Base-by-base conservation (phyloP, 228 moss, liverwort and hornwort genomes). In the Sphagnum fallax region DNA sequence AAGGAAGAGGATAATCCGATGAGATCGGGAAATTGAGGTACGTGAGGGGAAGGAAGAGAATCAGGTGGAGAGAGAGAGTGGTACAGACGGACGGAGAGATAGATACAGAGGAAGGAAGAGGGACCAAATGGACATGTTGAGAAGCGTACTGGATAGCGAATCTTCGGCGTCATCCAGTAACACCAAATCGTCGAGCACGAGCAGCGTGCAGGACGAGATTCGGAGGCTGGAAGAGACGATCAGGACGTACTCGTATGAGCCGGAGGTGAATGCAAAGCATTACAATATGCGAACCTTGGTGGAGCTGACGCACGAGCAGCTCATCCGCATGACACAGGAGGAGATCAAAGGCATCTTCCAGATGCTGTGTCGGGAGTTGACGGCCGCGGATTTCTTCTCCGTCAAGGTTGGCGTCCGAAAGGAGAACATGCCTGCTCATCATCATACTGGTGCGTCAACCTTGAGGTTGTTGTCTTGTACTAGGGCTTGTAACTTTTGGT, bases 261-360 rank as follows among this genome's bases (percentile, higher is more conserved):
- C 74, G 0, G 5, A 74, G 0, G 6, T 57, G 11, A 69, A 76
- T 62, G 71, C 67, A 52, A 78, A 74, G 71, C 69, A 74, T n/a
- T 81, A 81, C 62, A 72, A 81, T 0, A 67, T 84, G 70, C 55
- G 10, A 9, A 84, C 67, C 5, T 60, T 84, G 14, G 64, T 81
- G 51, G 81, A 84, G 48, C 78, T 81, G 81, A 74, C 81, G 13
- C 78, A 75, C 12, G 84, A 84, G 69, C 76, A 84, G 52, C 61
- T 84, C 5, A 65, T 72, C 15, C 76, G 74, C 6, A 81, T 81
- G 81, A 76, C 81, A 1, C 78, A 75, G 64, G 76, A 81, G 16
- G 81, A 84, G 71, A 81, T 81, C 5, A 84, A 81, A 61, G 71
- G 75, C 0, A 65, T 74, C 18, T 84, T 84, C 5, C 78, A 81